These are phyloP conservation scores for Cladosporium sp. DNA, from an alignment of 2,329 filamentous ascomycete species.

Conservation along the genomic window DNA sequence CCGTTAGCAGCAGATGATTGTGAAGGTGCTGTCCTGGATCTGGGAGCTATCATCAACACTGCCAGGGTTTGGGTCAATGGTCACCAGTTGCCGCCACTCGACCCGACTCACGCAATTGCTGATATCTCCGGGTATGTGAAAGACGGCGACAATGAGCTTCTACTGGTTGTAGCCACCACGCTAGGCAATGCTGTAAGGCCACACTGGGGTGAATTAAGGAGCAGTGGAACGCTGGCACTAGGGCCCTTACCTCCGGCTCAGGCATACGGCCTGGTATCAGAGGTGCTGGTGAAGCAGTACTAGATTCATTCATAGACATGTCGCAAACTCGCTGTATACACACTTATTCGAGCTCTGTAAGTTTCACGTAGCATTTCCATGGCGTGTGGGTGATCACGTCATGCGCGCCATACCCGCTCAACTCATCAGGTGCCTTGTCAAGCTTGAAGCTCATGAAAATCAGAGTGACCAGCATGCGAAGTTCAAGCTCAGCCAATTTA, in stretches of 20 bases:
- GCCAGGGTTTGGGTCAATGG: slow-evolving; percentile 37
- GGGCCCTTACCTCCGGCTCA: slow-evolving; percentile 19
- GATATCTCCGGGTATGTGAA: slow-evolving; percentile 32
- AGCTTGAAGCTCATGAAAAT: slow-evolving; percentile 11
- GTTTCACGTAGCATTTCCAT: slow-evolving; percentile 33
- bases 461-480: slow-evolving; percentile 8
- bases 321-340: not conserved
- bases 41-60: slow-evolving; percentile 37
- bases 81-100: slow-evolving; percentile 35
- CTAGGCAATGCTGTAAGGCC: slow-evolving; percentile 34
- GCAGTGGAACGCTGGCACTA: slow-evolving; percentile 10
- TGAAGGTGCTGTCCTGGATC: slow-evolving; percentile 33
- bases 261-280: slow-evolving; percentile 23
- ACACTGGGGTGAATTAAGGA: slow-evolving; percentile 8
- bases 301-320: not conserved
- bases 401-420: slow-evolving; percentile 28
- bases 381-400: slow-evolving; percentile 38
- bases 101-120: slow-evolving; percentile 32
- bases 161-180: slow-evolving; percentile 38
- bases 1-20: slow-evolving; percentile 24
- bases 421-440: slow-evolving; percentile 3
- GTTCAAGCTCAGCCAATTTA: slow-evolving; percentile 31
- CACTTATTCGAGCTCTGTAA: slow-evolving; percentile 6
- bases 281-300: slow-evolving; percentile 15
- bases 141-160: slow-evolving; percentile 34